Evolutionary conservation across 2,329 filamentous ascomycete genomes (phyloP), one percentile per base, ranked within the genome.

Genomic region (Stagonosporopsis rhizophila): DNA sequence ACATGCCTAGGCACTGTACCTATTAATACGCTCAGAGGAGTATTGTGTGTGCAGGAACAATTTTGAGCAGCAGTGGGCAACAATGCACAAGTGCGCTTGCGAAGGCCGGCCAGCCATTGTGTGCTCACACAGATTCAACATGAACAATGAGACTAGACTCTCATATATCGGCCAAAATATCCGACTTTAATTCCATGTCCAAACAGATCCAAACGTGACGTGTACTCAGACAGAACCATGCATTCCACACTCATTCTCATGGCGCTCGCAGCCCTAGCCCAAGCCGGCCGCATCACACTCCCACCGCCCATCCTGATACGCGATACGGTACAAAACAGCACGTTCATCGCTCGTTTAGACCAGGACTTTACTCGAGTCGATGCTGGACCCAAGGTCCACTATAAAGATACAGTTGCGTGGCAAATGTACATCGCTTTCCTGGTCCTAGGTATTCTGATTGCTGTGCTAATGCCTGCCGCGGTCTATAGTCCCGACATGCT

Each of bases 381-480:
- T 5, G 15, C n/a, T n/a, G 14, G 37, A n/a, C n/a, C 35, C 1
- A 4, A 11, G 5, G 32, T n/a, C 0, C 8, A 23, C 19, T 41
- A 46, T 14, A 22, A 15, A 32, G 30, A 51, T 19, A 56, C 46
- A 7, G 32, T 28, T 11, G 41, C 30, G 14, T 51, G 49, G 22
- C 37, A 32, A 7, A 35, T 40, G 6, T 56, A 46, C 22, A 32
- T 46, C n/a, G 53, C 28, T 4, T 51, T 47, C 19, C 15, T 56
- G 14, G 35, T 51, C 1, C 23, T 51, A 2, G 53, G 53, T n/a
- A 38, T 35, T 9, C 4, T 46, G 0, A 7, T 30, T 7, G 53
- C 46, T 17, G 9, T 50, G 4, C 17, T 51, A 4, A 28, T 42
- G 8, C 30, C 40, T 35, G 40, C 23, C 9, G 9, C 41, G 2